Base-by-base conservation (phyloP, 2,329 filamentous ascomycete genomes). In the Fulvia fulva region DNA sequence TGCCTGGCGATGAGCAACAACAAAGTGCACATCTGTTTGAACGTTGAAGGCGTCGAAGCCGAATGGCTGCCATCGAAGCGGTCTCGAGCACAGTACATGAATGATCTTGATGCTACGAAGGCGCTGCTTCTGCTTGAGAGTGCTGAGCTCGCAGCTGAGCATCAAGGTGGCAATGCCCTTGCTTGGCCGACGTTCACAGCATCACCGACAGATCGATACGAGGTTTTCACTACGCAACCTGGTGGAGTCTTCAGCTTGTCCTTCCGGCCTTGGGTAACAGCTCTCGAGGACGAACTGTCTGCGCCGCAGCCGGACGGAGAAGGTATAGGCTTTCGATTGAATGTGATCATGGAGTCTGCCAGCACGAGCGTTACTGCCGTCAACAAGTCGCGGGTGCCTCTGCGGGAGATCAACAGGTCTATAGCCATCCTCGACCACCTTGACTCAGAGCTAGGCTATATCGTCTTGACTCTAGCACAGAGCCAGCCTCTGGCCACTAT, bases 1-100 rank as follows among this genome's bases (percentile, higher is more conserved):
- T 85, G 82, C 66, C 69, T 87, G 9, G 76, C 82, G 16, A 85
- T 82, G 2, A 78, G 77, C 32, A 78, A 76, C 22, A 80, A 80
- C 46, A 77, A 81, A 55, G 75, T 87, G 7, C 81, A 85, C 62
- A 70, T 86, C 30, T 86, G 81, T 60, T 75, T 87, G 26, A 83
- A 87, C 63, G 69, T 86, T 30, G 81, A 86, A 52, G 84, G 83
- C 0, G 78, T 87, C 2, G 79, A 85, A 63, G 84, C 82, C 7
- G 81, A 84, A 65, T 87, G 85, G 85, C 77, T 87, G 7, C 84
- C 84, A 21, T 69, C 73, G 16, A 70, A 71, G 51, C 65, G 70
- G 7, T 63, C 64, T 26, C 55, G 67, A 53, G 57, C 64, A 8
- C 63, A 65, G 22, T 64, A 65, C 7, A 55, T 64, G 14, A 60